Evolutionary conservation across 2,329 filamentous ascomycete genomes (phyloP), one percentile per base, ranked within the genome.

Genomic region (Botryosphaeria dothidea): DNA sequence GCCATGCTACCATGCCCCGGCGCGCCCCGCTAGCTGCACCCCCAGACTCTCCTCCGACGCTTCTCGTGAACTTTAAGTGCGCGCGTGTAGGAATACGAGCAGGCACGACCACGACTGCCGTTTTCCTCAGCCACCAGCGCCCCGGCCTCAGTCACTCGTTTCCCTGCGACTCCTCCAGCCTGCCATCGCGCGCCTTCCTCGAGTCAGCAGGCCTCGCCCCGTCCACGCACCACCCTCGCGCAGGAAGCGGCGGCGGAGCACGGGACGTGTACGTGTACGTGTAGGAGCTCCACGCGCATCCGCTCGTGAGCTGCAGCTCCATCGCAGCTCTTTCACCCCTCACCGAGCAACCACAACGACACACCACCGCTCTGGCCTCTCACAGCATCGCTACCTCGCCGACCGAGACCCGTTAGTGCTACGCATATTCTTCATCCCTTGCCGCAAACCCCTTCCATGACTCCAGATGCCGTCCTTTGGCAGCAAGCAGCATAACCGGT

Each of bases 401-500:
- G 27, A n/a, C 25, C 23, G 31, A 41, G 48, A 60, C 41, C 19
- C 56, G 56, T 31, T 60, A 60, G 56, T 60, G 56, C 61, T 54
- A 54, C 61, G 48, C 36, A 15, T 54, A 63, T 63, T 63, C 61
- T 63, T 63, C 61, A 54, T 54, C 61, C 61, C 61, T 23, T 54
- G 25, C 61, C 48, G 41, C 61, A 19, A 31, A 19, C 34, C 61
- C 49, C 61, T 36, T 65, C 63, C 51, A 65, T 65, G 63, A 49
- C 52, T 52, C 63, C 62, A 46, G 54, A 65, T 65, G 63, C 63
- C 63, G 46, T 65, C 63, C 41, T 60, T 46, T 38, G 62, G 62
- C 62, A 65, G 34, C 52, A 58, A 65, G 31, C 63, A 65, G 46
- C 63, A 65, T 25, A 65, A 23, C 38, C 87, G 91, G 63, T 93